These are phyloP conservation scores for Termitomyces sp. DNA, from an alignment of 768 basidiomycete genomes.

Conservation along the genomic window DNA sequence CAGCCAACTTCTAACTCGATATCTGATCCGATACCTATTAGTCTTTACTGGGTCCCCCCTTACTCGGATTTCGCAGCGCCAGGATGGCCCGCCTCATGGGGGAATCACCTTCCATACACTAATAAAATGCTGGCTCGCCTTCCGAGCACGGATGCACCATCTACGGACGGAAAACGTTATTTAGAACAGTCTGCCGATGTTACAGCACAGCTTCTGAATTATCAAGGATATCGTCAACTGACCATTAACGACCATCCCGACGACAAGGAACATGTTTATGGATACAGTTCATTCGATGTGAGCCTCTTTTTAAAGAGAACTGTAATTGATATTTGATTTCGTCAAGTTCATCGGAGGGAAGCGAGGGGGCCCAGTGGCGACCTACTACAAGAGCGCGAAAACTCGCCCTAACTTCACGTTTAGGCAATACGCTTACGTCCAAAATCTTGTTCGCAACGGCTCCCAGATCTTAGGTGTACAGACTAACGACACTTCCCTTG, in stretches of 20 bases:
- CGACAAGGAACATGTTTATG: conserved; percentile 57
- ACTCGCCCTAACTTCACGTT: conserved; percentile 51
- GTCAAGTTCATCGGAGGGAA: conserved; percentile 42
- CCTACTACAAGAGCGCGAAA: conserved; percentile 58
- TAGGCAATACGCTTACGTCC: conserved; percentile 47
- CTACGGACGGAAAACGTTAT: conserved; percentile 59
- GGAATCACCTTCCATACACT: conserved; percentile 50
- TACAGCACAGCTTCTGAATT: conserved; percentile 39
- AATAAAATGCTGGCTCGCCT: conserved; percentile 47
- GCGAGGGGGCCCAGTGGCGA: conserved; percentile 56
- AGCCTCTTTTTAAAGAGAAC: conserved; percentile 8
- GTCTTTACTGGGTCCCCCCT: conserved; percentile 56
- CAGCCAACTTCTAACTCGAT: background rate
- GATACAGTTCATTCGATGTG: conserved; percentile 48
- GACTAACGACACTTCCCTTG: conserved; percentile 58
- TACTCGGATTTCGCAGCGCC: conserved; percentile 48
- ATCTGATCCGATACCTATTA: conserved; percentile 15
- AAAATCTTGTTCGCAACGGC: conserved; percentile 56
- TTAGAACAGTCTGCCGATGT: conserved; percentile 50
- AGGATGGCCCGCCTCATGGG: conserved; percentile 59
- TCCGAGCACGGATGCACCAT: conserved; percentile 57
- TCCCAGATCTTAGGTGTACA: conserved; percentile 55
- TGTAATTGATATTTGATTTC: background rate
- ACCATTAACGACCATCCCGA: conserved; percentile 59
- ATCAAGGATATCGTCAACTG: conserved; percentile 48